These are phyloP conservation scores for Bacidia rubella DNA, from an alignment of 495 filamentous ascomycete species.

Conservation along the genomic window DNA sequence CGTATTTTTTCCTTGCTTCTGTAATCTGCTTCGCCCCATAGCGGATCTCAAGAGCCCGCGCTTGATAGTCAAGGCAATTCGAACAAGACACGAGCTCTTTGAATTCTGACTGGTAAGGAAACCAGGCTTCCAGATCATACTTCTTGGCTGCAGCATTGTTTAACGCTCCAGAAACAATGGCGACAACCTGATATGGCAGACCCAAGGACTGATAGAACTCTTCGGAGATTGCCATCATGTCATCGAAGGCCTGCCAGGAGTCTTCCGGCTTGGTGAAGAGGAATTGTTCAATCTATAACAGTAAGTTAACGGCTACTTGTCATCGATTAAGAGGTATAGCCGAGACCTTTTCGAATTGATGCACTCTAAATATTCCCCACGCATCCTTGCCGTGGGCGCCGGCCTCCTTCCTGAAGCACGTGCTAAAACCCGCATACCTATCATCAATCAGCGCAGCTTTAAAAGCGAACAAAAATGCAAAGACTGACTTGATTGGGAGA, in stretches of 20 bases:
- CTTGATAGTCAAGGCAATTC: slow-evolving; percentile 94
- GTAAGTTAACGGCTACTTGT: neutral
- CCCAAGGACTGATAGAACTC: slow-evolving; percentile 87
- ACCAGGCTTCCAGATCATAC: slow-evolving; percentile 94
- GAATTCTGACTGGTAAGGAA: slow-evolving; percentile 91
- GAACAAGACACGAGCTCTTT: slow-evolving; percentile 94
- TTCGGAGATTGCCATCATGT: slow-evolving; percentile 81
- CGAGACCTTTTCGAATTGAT: slow-evolving; percentile 88
- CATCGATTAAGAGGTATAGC: slow-evolving; percentile 5
- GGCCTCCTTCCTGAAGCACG: slow-evolving; percentile 91
- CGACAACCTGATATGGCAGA: slow-evolving; percentile 78
- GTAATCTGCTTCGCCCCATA: slow-evolving; percentile 69
- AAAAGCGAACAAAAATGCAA: neutral
- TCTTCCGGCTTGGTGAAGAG: slow-evolving; percentile 87
- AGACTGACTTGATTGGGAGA: slow-evolving; percentile 62
- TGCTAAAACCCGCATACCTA: slow-evolving; percentile 81
- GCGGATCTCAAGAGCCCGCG: slow-evolving; percentile 73
- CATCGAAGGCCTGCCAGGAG: slow-evolving; percentile 83
- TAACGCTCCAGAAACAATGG: slow-evolving; percentile 87
- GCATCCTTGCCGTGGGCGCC: slow-evolving; percentile 87
- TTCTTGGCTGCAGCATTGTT: slow-evolving; percentile 94
- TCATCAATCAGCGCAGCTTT: slow-evolving; percentile 1
- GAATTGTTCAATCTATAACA: slow-evolving; percentile 77
- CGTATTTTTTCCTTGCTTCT: slow-evolving; percentile 77
- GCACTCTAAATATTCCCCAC: slow-evolving; percentile 96